Evolutionary conservation across 495 filamentous ascomycete species (phyloP).

Genomic region (Hypomontagnella monticulosa): DNA sequence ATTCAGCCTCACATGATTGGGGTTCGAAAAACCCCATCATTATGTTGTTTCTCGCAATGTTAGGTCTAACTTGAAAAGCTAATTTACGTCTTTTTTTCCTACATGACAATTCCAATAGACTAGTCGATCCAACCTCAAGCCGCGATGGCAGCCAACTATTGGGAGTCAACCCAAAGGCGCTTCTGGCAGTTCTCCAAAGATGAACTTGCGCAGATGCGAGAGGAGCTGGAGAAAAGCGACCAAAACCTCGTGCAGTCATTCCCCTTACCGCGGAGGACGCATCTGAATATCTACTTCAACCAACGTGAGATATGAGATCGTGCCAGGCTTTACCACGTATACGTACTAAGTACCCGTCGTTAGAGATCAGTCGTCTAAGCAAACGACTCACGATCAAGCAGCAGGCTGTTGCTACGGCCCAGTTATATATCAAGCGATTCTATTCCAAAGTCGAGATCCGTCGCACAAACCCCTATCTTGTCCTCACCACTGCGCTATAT

Average conservation of each 20-base stretch:
- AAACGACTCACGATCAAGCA: constrained; percentile 83
- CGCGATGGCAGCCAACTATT: constrained; percentile 93
- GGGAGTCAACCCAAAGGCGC: constrained; percentile 89
- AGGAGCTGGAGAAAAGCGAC: constrained; percentile 77
- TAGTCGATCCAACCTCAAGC: background rate
- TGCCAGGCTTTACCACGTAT: background rate
- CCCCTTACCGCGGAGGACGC: constrained; percentile 80
- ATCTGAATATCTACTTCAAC: constrained; percentile 92
- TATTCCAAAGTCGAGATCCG: constrained; percentile 92
- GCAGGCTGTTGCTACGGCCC: constrained; percentile 93
- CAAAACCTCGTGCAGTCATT: constrained; percentile 75
- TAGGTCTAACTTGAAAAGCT: constrained; percentile 14
- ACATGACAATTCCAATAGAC: constrained; percentile 14
- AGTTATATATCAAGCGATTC: constrained; percentile 92
- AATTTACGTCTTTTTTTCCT: background rate
- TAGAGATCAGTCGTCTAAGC: constrained; percentile 84
- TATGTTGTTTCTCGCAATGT: constrained; percentile 11
- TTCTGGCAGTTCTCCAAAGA: constrained; percentile 91
- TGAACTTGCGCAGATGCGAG: constrained; percentile 75
- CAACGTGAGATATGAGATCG: constrained; percentile 67
- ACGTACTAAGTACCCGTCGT: constrained; percentile 15
- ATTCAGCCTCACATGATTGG: constrained; percentile 33
- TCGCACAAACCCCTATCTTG: constrained; percentile 91
- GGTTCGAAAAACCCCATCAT: constrained; percentile 16
- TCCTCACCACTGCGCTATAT: constrained; percentile 91